Evolutionary conservation across 257 asterid genomes (phyloP).

Genomic region (Echites panduratus): DNA sequence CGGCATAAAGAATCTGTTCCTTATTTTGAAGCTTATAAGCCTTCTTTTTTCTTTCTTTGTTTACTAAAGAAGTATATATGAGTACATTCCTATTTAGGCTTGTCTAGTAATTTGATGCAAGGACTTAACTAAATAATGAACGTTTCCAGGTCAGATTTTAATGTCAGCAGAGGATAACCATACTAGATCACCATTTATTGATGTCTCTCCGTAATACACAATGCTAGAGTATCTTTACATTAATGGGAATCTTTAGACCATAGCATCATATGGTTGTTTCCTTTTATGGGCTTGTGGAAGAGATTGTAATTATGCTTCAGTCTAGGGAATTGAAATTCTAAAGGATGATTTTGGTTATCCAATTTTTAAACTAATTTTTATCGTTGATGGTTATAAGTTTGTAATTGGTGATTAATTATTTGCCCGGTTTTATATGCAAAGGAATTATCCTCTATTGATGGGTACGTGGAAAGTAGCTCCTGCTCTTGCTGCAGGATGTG

Average conservation of each 20-base stretch:
- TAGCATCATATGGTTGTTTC: neutral
- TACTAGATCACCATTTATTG: neutral
- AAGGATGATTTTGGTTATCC: neutral
- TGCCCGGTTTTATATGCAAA: constrained; percentile 22
- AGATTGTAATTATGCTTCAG: neutral
- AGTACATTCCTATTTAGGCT: neutral
- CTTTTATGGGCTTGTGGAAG: neutral
- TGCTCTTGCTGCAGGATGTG: constrained; percentile 96
- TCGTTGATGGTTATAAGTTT: neutral
- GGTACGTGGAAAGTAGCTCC: constrained; percentile 99
- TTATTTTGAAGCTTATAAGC: neutral
- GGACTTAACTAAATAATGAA: neutral
- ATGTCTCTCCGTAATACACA: neutral
- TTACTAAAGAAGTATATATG: neutral
- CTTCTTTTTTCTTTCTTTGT: neutral
- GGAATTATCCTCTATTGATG: constrained; percentile 96
- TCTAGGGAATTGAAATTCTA: neutral
- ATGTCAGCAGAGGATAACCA: too few species aligned
- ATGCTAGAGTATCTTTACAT: neutral
- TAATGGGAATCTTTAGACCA: neutral
- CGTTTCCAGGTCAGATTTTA: too few species aligned
- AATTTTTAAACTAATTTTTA: neutral
- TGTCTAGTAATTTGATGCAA: neutral
- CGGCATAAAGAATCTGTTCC: neutral
- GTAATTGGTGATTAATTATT: constrained; percentile 13